phyloP scores from a whole-genome alignment of 1,284 basidiomycete genomes.

The Marasmius fiardii region DNA sequence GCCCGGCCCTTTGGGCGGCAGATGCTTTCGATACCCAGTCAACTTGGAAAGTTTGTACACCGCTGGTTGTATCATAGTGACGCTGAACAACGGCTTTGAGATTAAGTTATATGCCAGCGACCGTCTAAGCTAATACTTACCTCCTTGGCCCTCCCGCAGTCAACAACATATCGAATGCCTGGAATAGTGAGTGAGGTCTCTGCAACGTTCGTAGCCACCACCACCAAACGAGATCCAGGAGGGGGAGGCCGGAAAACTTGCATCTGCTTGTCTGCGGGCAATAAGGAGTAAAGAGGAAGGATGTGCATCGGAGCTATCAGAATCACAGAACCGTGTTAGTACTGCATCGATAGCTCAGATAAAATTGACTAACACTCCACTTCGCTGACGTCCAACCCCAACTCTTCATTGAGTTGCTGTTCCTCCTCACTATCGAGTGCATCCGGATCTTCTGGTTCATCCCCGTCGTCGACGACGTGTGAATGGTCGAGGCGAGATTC shows the following conservation, averaged over 20 bases:
- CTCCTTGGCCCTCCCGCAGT: slow-evolving; percentile 96
- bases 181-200: slow-evolving; percentile 98
- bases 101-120: not conserved
- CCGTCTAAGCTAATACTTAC: slow-evolving; percentile 40
- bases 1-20: slow-evolving; percentile 90
- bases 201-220: slow-evolving; percentile 98
- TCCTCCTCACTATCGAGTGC: slow-evolving; percentile 53
- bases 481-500: slow-evolving; percentile 38
- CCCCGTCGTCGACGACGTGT: slow-evolving; percentile 59
- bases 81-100: slow-evolving; percentile 59
- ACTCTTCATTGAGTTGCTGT: slow-evolving; percentile 47
- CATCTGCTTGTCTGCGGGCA: slow-evolving; percentile 96
- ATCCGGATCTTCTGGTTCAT: slow-evolving; percentile 45
- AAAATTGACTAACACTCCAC: slow-evolving; percentile 49
- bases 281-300: slow-evolving; percentile 94
- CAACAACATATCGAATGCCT: slow-evolving; percentile 96
- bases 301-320: slow-evolving; percentile 75
- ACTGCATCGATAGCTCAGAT: slow-evolving; percentile 1
- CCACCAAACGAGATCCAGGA: slow-evolving; percentile 85
- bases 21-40: slow-evolving; percentile 97
- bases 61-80: slow-evolving; percentile 92
- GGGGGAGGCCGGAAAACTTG: slow-evolving; percentile 91
- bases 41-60: slow-evolving; percentile 96
- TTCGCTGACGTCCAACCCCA: slow-evolving; percentile 56
- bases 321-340: slow-evolving; percentile 1